A percentile compares a stretch with the other conserved stretches of the same genome.
These are phyloP conservation scores for Trametes hirsuta DNA, from an alignment of 1,284 basidiomycete genomes.

Conservation along the genomic window DNA sequence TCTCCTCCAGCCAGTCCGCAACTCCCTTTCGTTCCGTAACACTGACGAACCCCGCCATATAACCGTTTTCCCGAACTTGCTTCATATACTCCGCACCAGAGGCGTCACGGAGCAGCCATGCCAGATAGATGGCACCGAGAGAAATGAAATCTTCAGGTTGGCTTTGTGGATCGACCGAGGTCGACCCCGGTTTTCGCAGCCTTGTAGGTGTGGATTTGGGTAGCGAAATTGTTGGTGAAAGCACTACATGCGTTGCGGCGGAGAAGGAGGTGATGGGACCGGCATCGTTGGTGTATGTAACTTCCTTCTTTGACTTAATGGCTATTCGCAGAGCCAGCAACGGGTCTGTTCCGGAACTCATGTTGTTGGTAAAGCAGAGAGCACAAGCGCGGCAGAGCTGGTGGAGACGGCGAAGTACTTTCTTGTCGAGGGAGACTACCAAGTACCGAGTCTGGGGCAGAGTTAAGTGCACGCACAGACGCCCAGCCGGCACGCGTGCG, in stretches of 20 bases:
- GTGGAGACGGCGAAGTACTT: neutral
- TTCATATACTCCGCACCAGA: conserved; percentile 86
- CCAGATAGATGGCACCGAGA: conserved; percentile 80
- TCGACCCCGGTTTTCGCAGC: conserved; percentile 61
- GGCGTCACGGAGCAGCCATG: conserved; percentile 75
- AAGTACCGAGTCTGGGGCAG: neutral
- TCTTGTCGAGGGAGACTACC: too few relatives aligned
- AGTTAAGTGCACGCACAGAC: neutral
- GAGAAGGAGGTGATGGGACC: conserved; percentile 24
- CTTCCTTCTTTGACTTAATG: conserved; percentile 50
- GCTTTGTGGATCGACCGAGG: conserved; percentile 40
- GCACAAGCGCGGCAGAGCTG: neutral
- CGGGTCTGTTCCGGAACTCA: conserved; percentile 44
- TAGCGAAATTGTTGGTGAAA: conserved; percentile 56
- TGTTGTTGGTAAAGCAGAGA: neutral
- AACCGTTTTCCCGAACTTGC: conserved; percentile 74
- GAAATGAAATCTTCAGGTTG: conserved; percentile 70
- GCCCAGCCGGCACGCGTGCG: neutral
- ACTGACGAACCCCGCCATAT: conserved; percentile 78
- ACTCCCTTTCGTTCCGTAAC: conserved; percentile 85
- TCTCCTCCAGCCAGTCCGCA: conserved; percentile 83
- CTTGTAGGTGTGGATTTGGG: conserved; percentile 78
- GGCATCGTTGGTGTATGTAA: conserved; percentile 50
- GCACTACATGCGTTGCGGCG: conserved; percentile 66
- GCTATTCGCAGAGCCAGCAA: conserved; percentile 59